Evolutionary conservation across 2,329 filamentous ascomycete genomes (phyloP), one percentile per base, ranked within the genome.

Genomic region (Aspergillus latus): DNA sequence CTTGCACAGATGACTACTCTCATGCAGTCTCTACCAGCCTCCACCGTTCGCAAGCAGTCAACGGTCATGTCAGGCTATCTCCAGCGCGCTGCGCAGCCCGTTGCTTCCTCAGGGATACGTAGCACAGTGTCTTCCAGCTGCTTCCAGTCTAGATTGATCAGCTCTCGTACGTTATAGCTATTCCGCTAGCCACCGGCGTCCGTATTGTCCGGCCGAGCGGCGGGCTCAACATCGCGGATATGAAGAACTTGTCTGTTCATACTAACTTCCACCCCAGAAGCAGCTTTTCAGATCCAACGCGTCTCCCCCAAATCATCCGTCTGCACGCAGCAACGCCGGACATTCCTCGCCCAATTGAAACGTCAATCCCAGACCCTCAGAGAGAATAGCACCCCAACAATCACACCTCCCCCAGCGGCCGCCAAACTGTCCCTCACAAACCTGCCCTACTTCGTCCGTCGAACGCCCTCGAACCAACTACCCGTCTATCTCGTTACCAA

Each of bases 401-500:
- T 62, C 52, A 57, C 62, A n/a, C 78, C 61, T 69, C 74, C 59
- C 72, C 50, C 66, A 49, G 58, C 64, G 28, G 53, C 63, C 21
- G 58, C 64, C 42, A 58, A 65, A 43, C 61, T 72, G 54, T 69
- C 69, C 51, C 74, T 74, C 54, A 75, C 72, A 48, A 80, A 78
- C 48, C 72, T 84, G 30, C 82, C 84, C 9, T 96, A 92, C 78
- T 82, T 86, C 66, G 82, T 97, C 62, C 79, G 80, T 50, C 87
- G 91, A 59, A 93, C 90, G 2, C 76, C 80, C 1, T 87, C 84
- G 37, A 83, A 85, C 47, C 85, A 90, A 62, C 78, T 94, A 2
- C 86, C 90, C 26, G 83, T 97, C 44, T 99, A 97, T 76, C 79
- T 86, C 13, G 80, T 85, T 62, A 78, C 76, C 62, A 92, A 90